A percentile compares a stretch with the other conserved stretches of the same genome.
These are phyloP conservation scores for Musa itinerans DNA, from an alignment of 176 grass and related monocot genomes.

Conservation along the genomic window DNA sequence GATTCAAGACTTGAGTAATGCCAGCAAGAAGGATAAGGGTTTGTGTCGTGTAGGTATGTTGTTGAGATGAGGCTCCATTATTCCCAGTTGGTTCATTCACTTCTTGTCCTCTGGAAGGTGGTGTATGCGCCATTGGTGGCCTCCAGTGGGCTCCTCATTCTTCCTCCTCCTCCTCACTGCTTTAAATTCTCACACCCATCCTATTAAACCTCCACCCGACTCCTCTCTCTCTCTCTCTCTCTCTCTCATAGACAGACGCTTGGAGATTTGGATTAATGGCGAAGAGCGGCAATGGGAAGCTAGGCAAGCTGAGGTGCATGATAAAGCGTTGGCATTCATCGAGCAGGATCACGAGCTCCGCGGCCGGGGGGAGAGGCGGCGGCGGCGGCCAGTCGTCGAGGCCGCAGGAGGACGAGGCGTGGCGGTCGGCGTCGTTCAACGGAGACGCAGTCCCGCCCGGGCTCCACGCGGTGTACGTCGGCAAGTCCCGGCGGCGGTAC, in stretches of 20 bases:
- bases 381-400: background rate
- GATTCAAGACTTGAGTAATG: too few relatives aligned
- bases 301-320: constrained; percentile 87
- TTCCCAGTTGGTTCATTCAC: too few relatives aligned
- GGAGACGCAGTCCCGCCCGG: constrained; percentile 53
- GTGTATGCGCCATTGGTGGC: too few relatives aligned
- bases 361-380: background rate
- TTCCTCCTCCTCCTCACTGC: too few relatives aligned
- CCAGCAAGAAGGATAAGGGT: too few relatives aligned
- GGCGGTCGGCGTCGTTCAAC: constrained; percentile 46
- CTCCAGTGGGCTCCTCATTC: too few relatives aligned
- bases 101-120: too few relatives aligned
- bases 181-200: background rate
- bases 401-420: constrained; percentile 22
- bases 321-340: constrained; percentile 88
- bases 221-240: background rate
- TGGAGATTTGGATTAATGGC: constrained; percentile 23
- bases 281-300: constrained; percentile 37
- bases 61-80: too few relatives aligned
- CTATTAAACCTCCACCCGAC: background rate
- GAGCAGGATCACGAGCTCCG: constrained; percentile 46
- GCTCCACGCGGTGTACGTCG: constrained; percentile 82
- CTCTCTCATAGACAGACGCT: background rate
- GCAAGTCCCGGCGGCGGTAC: constrained; percentile 87
- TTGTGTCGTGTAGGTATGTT: too few relatives aligned